Base-by-base conservation (phyloP, 148 eudicot genomes). In the Cornus kousa region DNA sequence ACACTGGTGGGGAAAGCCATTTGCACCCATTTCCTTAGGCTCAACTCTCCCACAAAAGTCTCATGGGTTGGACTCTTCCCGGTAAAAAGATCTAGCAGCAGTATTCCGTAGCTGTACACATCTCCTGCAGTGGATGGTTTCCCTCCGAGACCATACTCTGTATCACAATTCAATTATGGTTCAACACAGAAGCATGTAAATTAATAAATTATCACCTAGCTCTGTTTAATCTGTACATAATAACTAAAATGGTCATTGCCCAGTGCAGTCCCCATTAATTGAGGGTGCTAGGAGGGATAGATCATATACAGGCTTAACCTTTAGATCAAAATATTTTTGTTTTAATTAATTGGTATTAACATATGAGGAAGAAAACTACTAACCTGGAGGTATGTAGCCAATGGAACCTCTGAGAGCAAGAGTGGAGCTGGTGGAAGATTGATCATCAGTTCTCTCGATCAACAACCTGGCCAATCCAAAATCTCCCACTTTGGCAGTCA, bases 311-410 rank as follows among this genome's bases (percentile, higher is more conserved):
- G 37, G 37, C 5, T 35, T 35, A 35, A 35, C 37, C 37, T 35
- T 28, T 28, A 28, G 28, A 28, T 4, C 37, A 35, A 35, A 35
- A 35, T 4, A 35, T 35, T 35, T 35, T 35, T 35, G 37, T 35
- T 35, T 35, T 35, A 0, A 35, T 35, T 35, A 35, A 35, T 35
- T 35, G 37, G 37, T 35, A 35, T 35, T 35, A 48, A 19, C 3
- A 57, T 13, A 9, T 57, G 64, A 57, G 64, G 64, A 57, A 57
- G 20, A 13, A 57, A 14, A 14, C 28, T 17, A 64, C 80, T 69
- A 19, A 91, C 95, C 95, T 86, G 93, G 93, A 50, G 93, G 88
- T 75, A 90, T 88, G 68, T 92, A 92, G 80, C 96, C 96, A 32
- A 92, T 85, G 67, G 96, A 85, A 64, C 96, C 96, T 73, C 83